Conservation (phyloP, 2,329 filamentous ascomycete species). For the Escovopsis sp. region DNA sequence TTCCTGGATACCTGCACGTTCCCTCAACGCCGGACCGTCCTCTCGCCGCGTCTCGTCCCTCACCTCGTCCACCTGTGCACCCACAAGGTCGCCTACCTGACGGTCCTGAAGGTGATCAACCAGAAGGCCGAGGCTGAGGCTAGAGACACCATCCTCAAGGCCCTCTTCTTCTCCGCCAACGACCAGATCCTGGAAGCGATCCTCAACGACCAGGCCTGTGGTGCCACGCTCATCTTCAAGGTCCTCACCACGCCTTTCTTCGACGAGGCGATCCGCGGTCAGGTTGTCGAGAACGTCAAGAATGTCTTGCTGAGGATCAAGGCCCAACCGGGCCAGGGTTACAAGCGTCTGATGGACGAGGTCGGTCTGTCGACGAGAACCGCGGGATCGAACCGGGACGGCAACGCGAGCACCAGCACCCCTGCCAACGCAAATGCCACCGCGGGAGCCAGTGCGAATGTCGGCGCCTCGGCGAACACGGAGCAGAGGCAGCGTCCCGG, state of each 20-base stretch:
- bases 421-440: too few relatives aligned
- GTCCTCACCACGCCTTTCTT: constrained; percentile 95
- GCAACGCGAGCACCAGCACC: too few relatives aligned
- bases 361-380: constrained; percentile 68
- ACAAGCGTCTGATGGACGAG: constrained; percentile 98
- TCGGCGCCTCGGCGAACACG: too few relatives aligned
- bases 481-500: constrained; percentile 39
- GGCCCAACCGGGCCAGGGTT: constrained; percentile 85
- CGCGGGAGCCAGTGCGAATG: too few relatives aligned
- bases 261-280: constrained; percentile 73
- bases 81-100: constrained; percentile 95
- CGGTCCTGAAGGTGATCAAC: constrained; percentile 95
- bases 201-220: constrained; percentile 77
- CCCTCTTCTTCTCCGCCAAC: constrained; percentile 80
- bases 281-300: constrained; percentile 85
- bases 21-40: constrained; percentile 74
- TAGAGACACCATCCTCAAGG: constrained; percentile 74
- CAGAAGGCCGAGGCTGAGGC: constrained; percentile 91
- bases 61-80: constrained; percentile 92
- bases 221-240: constrained; percentile 95
- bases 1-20: constrained; percentile 97
- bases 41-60: constrained; percentile 82
- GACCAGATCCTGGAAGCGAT: constrained; percentile 83
- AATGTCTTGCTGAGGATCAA: constrained; percentile 80
- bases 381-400: constrained; percentile 26